Conservation (phyloP, 208 protist species). For the Crithidia bombi region DNA sequence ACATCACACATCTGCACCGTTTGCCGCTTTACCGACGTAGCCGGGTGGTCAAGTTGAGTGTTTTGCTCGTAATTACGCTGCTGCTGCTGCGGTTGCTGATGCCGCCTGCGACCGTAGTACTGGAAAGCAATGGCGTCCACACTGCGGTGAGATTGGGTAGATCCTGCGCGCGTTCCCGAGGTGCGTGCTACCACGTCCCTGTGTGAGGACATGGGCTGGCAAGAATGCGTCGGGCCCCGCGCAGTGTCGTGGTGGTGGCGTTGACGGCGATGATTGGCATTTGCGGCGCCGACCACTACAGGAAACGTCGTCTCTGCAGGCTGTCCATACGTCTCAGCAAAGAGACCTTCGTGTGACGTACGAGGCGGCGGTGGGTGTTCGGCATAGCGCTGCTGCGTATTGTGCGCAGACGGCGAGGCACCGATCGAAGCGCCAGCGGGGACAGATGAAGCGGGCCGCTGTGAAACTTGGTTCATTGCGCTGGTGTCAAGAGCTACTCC, state of each 20-base stretch:
- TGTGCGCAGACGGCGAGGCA: background rate
- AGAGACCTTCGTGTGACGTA: background rate
- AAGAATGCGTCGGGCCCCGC: background rate
- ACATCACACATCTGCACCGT: background rate
- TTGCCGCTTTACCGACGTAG: background rate
- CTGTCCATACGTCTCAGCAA: slow-evolving; percentile 14
- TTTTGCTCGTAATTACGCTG: background rate
- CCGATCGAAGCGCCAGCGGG: background rate
- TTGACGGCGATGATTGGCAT: background rate
- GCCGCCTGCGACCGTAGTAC: slow-evolving; percentile 18
- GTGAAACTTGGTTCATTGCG: too few species aligned
- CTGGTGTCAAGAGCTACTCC: too few species aligned
- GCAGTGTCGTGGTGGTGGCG: background rate
- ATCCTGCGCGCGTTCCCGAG: background rate
- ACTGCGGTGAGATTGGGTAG: background rate
- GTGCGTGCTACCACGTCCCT: background rate
- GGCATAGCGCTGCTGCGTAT: background rate
- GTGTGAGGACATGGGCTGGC: background rate
- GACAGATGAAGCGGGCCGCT: background rate
- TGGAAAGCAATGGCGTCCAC: slow-evolving; percentile 37
- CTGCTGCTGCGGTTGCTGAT: slow-evolving; percentile 3
- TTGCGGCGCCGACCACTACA: background rate
- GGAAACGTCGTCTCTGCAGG: background rate
- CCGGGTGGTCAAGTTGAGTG: background rate
- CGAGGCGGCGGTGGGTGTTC: background rate